Evolutionary conservation across 371 early-diverging fungal genomes (phyloP).

Genomic region (Catenaria anguillulae): DNA sequence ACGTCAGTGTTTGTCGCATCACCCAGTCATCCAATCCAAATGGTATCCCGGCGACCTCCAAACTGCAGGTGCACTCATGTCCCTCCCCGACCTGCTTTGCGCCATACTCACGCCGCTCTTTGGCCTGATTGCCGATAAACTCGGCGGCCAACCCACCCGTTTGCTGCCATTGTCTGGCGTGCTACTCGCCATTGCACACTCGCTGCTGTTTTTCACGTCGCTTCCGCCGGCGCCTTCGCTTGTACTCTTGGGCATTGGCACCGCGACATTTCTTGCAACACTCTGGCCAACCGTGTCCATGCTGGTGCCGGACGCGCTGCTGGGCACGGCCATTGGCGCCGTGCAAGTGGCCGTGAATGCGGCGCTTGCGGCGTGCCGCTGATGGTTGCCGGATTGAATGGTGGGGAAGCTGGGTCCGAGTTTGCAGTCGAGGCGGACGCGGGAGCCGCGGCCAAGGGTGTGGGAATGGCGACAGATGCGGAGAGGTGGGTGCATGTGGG

Average conservation of each 20-base stretch:
- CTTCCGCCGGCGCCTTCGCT: slow-evolving; percentile 27
- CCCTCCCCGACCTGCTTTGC: slow-evolving; percentile 38
- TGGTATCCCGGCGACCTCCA: slow-evolving; percentile 28
- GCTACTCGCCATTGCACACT: slow-evolving; percentile 25
- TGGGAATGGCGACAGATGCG: no score
- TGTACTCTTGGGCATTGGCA: slow-evolving; percentile 32
- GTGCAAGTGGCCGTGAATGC: slow-evolving; percentile 1
- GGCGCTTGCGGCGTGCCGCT: neutral
- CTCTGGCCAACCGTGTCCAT: slow-evolving; percentile 45
- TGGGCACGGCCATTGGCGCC: slow-evolving; percentile 1
- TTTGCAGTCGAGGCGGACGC: neutral
- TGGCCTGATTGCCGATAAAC: slow-evolving; percentile 34
- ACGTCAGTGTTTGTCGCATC: no score
- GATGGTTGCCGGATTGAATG: neutral
- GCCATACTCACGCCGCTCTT: slow-evolving; percentile 36
- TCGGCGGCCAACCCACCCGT: slow-evolving; percentile 24
- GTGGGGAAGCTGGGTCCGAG: neutral
- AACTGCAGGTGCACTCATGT: slow-evolving; percentile 32
- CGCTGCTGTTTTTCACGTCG: slow-evolving; percentile 21
- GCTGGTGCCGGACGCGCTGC: slow-evolving; percentile 25
- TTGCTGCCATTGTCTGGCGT: slow-evolving; percentile 31
- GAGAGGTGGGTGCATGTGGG: no score
- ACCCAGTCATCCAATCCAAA: slow-evolving; percentile 26
- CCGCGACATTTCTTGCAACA: slow-evolving; percentile 31
- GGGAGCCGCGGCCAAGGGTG: neutral